Base-by-base conservation (phyloP, 805 yeast species). In the Nakazawaea ishiwadae region DNA sequence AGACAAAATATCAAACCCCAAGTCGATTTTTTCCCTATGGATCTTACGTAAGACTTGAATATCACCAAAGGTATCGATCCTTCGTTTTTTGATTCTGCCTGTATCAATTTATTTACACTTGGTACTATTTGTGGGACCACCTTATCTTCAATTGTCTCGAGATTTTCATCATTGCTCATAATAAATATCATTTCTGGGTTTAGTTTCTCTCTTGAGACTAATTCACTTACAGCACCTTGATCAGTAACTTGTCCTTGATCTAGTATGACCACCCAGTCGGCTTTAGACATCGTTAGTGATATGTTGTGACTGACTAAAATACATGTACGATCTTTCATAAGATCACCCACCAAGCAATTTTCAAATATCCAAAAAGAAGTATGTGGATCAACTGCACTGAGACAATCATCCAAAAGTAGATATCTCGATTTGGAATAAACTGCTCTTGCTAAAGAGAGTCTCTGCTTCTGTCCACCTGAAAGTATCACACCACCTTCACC, bases 391-490 rank as follows among this genome's bases (percentile, higher is more conserved):
- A 91, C 98, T 40, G 99, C 99, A 60, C 95, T 82, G 54, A 91
- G 73, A 67, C 98, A 91, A 63, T 91, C 99, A 65, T 91, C 99
- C 31, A 91, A 68, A 47, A 91, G 61, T 28, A 93, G 71, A 55
- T 84, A 87, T 46, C 79, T 78, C 0, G 97, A 81, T 52, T 79
- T 75, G 2, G 96, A 88, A 59, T 93, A 91, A 49, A 91, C 65
- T 0, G 98, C 97, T 60, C 99, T 79, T 1, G 99, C 99, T 43
- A 91, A 69, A 0, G 96, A 88, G 27, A 91, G 89, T 62, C 98
- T 79, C 65, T 91, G 98, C 59, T 91, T 93, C 65, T 91, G 99
- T 44, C 99, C 99, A 52, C 98, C 99, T 20, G 97, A 89, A 43
- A 91, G 69, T 1, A 96, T 81, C 40, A 91, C 87, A 62, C 99